Evolutionary conservation across 2,329 filamentous ascomycete genomes (phyloP), one percentile per base, ranked within the genome.

Genomic region (Sporothrix schenckii): DNA sequence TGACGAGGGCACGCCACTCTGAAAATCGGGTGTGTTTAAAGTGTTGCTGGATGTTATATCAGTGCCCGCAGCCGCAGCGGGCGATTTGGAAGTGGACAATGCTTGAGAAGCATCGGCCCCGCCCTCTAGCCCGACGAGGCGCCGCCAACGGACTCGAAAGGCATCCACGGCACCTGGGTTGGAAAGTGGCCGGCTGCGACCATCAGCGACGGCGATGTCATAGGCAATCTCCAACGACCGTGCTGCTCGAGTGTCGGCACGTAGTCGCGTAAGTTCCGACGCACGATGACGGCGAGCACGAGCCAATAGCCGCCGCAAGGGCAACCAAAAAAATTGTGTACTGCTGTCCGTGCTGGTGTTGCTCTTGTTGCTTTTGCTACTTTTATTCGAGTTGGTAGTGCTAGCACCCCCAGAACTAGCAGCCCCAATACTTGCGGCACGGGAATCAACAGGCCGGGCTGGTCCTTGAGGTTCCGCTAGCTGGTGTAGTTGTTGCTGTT

Each of bases 261-360:
- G 76, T 30, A 83, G 73, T 11, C 79, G 74, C 39, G 73, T 71
- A 1, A 83, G 71, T 74, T 83, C 81, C 0, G 73, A 70, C 0
- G 77, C 75, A 4, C 82, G 80, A 70, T 83, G 80, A 16, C 72
- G 76, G 3, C 77, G 76, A 1, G 80, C 81, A 68, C 80, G 80
- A 0, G 78, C 74, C 77, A 81, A 80, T 10, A 84, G 74, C 47
- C 76, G 79, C 1, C 79, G 77, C 21, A 84, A 72, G 0, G 82
- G 82, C 2, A 83, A 71, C 81, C 82, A 83, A 54, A 82, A 72
- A 77, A 69, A 70, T 27, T 72, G 71, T 4, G 68, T 68, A 0
- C 80, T 79, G 44, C 68, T 47, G 34, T 65, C 39, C 2, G 76
- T 74, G n/a, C 71, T 73, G 41, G 72, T 47, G 41, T 19, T 63